Evolutionary conservation across 768 basidiomycete species (phyloP).

Genomic region (Xanthoconium purpureum): DNA sequence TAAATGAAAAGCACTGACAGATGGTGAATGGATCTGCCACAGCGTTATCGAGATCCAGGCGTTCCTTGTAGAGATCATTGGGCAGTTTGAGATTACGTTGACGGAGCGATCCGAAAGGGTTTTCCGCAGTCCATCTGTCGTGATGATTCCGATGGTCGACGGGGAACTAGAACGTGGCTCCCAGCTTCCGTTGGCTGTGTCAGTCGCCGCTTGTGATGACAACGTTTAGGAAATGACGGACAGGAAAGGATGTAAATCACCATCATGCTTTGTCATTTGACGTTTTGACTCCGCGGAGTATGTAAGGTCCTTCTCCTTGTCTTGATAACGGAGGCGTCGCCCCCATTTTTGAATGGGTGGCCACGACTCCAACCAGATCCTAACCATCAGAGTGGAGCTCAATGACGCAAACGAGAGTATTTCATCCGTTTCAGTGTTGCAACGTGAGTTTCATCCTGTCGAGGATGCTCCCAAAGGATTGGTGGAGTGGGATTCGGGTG

Average conservation of each 20-base stretch:
- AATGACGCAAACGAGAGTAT: neutral
- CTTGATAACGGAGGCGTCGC: neutral
- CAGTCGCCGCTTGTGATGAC: slow-evolving; percentile 9
- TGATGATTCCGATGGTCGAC: slow-evolving; percentile 36
- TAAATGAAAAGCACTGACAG: neutral
- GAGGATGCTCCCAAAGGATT: neutral
- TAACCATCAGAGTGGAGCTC: slow-evolving; percentile 2
- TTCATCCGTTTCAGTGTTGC: neutral
- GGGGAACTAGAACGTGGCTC: slow-evolving; percentile 22
- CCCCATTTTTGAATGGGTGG: neutral
- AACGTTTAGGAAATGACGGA: neutral
- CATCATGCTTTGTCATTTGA: neutral
- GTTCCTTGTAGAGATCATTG: slow-evolving; percentile 54
- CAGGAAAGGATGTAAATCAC: neutral
- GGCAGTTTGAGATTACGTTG: slow-evolving; percentile 49
- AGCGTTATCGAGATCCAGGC: slow-evolving; percentile 53
- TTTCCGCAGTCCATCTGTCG: slow-evolving; percentile 25
- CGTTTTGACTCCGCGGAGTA: neutral
- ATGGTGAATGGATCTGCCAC: neutral
- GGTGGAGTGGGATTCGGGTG: neutral
- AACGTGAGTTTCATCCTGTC: slow-evolving; percentile 5
- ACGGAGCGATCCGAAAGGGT: slow-evolving; percentile 30
- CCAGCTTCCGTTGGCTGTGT: slow-evolving; percentile 33
- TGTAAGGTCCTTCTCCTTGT: neutral
- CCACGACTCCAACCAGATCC: neutral